Evolutionary conservation across 345 rosid genomes (phyloP).

Genomic region (Nephelium lappaceum): DNA sequence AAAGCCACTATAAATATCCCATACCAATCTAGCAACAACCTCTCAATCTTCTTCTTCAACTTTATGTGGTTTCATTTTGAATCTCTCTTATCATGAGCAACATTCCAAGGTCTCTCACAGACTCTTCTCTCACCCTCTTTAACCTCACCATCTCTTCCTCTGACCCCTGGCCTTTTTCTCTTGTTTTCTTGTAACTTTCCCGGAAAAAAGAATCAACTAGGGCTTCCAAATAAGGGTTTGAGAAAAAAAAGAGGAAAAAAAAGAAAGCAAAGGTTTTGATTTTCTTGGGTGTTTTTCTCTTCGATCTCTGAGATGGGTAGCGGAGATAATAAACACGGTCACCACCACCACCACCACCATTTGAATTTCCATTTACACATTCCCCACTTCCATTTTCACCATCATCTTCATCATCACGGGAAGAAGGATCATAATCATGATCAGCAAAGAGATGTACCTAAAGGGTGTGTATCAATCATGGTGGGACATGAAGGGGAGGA

Average conservation of each 20-base stretch:
- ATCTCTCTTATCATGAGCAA: conserved; percentile 72
- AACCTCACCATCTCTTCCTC: conserved; percentile 74
- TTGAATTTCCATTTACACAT: conserved; percentile 58
- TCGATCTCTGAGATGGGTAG: conserved; percentile 31
- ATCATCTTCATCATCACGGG: conserved; percentile 24
- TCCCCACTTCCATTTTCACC: conserved; percentile 45
- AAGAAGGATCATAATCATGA: conserved; percentile 15
- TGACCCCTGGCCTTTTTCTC: conserved; percentile 89
- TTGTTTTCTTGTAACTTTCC: conserved; percentile 34
- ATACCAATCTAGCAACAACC: not conserved
- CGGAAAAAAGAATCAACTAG: not conserved
- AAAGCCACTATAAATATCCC: conserved; percentile 17
- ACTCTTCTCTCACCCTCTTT: conserved; percentile 70
- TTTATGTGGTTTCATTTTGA: conserved; percentile 25
- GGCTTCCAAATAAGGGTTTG: not conserved
- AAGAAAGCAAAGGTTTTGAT: too few species aligned
- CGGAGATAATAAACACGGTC: conserved; percentile 27
- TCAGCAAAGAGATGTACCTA: conserved; percentile 51
- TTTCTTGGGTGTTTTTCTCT: not conserved
- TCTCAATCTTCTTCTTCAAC: conserved; percentile 5
- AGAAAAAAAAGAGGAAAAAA: not conserved
- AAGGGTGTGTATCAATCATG: conserved; percentile 74
- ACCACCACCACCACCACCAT: conserved; percentile 20
- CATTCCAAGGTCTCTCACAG: conserved; percentile 78
- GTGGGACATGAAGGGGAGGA: conserved; percentile 80